phyloP scores from a whole-genome alignment of 73 alveolate species.

The Paramecium bursaria region DNA sequence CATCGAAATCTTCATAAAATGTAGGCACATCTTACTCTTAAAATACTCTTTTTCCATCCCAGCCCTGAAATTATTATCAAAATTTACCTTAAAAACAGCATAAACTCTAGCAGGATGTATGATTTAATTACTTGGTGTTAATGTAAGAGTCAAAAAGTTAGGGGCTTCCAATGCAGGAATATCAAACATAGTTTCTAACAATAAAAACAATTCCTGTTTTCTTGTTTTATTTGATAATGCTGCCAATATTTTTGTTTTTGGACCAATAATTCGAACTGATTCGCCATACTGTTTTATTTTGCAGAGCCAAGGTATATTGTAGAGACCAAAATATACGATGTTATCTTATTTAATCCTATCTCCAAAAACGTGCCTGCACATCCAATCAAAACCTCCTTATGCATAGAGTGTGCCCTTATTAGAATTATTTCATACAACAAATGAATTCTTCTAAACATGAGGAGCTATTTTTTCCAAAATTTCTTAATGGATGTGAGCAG shows the following conservation, averaged over 20 bases:
- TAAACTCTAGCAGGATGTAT: slow-evolving; percentile 89
- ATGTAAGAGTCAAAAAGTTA: slow-evolving; percentile 78
- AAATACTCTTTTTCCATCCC: slow-evolving; percentile 86
- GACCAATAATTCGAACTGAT: slow-evolving; percentile 82
- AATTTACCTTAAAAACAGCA: slow-evolving; percentile 70
- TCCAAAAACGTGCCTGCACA: slow-evolving; percentile 77
- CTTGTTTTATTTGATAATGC: slow-evolving; percentile 67
- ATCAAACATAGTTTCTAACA: slow-evolving; percentile 71
- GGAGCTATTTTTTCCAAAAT: slow-evolving; percentile 77
- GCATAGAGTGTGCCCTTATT: slow-evolving; percentile 77
- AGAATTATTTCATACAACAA: slow-evolving; percentile 59
- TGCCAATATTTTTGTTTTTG: slow-evolving; percentile 73
- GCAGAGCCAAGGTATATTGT: slow-evolving; percentile 83
- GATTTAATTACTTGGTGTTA: slow-evolving; percentile 83
- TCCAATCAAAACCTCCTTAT: slow-evolving; percentile 84
- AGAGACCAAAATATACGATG: slow-evolving; percentile 76
- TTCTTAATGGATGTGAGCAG: slow-evolving; percentile 76
- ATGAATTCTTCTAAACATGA: slow-evolving; percentile 69
- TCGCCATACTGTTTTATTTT: slow-evolving; percentile 80
- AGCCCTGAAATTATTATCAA: slow-evolving; percentile 54
- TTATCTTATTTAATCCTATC: slow-evolving; percentile 70
- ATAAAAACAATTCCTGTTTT: slow-evolving; percentile 68
- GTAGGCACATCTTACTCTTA: slow-evolving; percentile 76
- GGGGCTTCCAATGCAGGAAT: slow-evolving; percentile 82
- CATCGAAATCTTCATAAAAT: slow-evolving; percentile 84